Evolutionary conservation across 768 basidiomycete species (phyloP).

Genomic region (Leccinum pellstonianum): DNA sequence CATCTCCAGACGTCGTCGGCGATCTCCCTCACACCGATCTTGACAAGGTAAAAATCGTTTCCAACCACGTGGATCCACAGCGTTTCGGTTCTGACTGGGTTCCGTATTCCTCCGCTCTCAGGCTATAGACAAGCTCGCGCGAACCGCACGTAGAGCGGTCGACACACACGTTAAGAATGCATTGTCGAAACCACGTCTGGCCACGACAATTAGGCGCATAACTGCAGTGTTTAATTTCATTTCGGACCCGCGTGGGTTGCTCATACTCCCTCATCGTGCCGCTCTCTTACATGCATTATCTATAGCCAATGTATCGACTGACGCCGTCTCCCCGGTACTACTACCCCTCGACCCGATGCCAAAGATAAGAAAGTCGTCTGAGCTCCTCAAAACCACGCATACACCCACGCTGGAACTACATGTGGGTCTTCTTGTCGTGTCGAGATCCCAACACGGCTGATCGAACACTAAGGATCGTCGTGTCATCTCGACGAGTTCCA

Average conservation of each 20-base stretch:
- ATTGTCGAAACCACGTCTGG: conserved; percentile 63
- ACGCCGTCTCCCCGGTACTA: conserved; percentile 46
- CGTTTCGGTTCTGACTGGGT: conserved; percentile 5
- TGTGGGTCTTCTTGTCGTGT: conserved; percentile 19
- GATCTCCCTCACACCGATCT: conserved; percentile 57
- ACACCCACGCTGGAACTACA: conserved; percentile 11
- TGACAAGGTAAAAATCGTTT: conserved; percentile 52
- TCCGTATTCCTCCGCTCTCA: conserved; percentile 27
- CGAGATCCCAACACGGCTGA: conserved; percentile 11
- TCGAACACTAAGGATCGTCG: conserved; percentile 16
- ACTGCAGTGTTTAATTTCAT: conserved; percentile 70
- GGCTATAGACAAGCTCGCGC: conserved; percentile 69
- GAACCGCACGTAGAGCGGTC: conserved; percentile 62
- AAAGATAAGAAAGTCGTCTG: conserved; percentile 13
- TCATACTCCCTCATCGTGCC: conserved; percentile 8
- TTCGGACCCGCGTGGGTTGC: conserved; percentile 59
- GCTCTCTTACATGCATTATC: conserved; percentile 13
- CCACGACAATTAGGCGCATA: conserved; percentile 67
- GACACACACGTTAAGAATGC: conserved; percentile 75
- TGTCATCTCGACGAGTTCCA: conserved; percentile 3
- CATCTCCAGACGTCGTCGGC: conserved; percentile 54
- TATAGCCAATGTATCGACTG: conserved; percentile 53
- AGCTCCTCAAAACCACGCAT: conserved; percentile 7
- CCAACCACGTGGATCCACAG: conserved; percentile 6
- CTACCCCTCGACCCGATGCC: conserved; percentile 20